Percentiles rank a stretch among this genome's conserved stretches.
phyloP scores from a whole-genome alignment of 495 filamentous ascomycete genomes.

The Apodospora peruviana region DNA sequence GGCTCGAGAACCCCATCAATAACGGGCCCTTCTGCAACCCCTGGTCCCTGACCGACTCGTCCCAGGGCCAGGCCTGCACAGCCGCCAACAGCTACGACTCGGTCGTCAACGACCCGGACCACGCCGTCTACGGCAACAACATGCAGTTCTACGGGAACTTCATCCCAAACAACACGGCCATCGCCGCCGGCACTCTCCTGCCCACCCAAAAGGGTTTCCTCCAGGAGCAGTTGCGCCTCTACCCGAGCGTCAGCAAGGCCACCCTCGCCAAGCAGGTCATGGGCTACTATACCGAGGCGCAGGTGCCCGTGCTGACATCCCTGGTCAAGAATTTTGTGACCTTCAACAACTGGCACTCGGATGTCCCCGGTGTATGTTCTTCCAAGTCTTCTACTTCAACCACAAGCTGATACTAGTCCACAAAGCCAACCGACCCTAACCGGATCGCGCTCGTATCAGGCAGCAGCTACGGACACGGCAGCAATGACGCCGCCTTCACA shows the following conservation, averaged over 20 bases:
- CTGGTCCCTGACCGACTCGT: constrained; percentile 34
- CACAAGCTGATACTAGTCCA: not conserved
- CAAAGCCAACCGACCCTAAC: constrained; percentile 48
- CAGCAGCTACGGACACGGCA: constrained; percentile 42
- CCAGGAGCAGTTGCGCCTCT: constrained; percentile 39
- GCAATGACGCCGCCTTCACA: constrained; percentile 39
- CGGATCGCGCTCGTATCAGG: constrained; percentile 42
- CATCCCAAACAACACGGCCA: constrained; percentile 32
- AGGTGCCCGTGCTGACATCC: constrained; percentile 41
- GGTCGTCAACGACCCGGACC: constrained; percentile 44
- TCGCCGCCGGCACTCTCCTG: constrained; percentile 23
- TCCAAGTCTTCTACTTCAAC: constrained; percentile 11
- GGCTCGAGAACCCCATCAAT: constrained; percentile 17
- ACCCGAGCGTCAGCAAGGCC: constrained; percentile 30
- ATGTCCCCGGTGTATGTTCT: constrained; percentile 32
- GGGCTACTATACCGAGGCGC: constrained; percentile 46
- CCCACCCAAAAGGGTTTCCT: constrained; percentile 41
- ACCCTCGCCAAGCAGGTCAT: constrained; percentile 40
- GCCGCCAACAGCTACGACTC: constrained; percentile 38
- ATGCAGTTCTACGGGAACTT: constrained; percentile 46
- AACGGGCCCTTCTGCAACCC: constrained; percentile 24
- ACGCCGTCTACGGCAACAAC: constrained; percentile 46
- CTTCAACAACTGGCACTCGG: constrained; percentile 50
- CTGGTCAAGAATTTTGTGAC: constrained; percentile 47
- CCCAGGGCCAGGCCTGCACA: constrained; percentile 34